phyloP scores from a whole-genome alignment of 768 basidiomycete genomes.

The Tephrocybe rancida region DNA sequence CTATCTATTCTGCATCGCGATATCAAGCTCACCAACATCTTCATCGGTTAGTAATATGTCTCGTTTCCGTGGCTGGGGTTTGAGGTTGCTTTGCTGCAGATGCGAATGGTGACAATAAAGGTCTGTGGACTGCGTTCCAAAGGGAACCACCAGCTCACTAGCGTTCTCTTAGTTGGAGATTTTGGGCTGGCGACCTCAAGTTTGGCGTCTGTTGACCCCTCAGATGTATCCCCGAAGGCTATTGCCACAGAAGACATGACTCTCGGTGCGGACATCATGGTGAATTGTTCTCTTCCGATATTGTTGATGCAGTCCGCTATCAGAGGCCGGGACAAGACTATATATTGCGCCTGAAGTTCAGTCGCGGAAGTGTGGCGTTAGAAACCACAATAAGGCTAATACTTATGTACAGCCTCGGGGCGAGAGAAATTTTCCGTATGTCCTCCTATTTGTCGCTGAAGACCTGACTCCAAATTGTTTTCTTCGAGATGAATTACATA shows the following conservation, averaged over 20 bases:
- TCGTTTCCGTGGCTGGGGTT: background rate
- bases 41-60: slow-evolving; percentile 79
- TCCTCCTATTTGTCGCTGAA: background rate
- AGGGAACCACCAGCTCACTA: background rate
- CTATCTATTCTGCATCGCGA: slow-evolving; percentile 88
- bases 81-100: slow-evolving; percentile 41
- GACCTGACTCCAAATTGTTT: slow-evolving; percentile 67
- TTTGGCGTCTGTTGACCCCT: slow-evolving; percentile 76
- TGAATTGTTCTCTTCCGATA: background rate
- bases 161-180: slow-evolving; percentile 74
- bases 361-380: slow-evolving; percentile 59
- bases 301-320: background rate
- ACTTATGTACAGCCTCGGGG: slow-evolving; percentile 93
- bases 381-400: slow-evolving; percentile 89
- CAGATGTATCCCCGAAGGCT: slow-evolving; percentile 55
- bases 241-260: slow-evolving; percentile 70
- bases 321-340: slow-evolving; percentile 87
- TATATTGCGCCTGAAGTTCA: slow-evolving; percentile 95
- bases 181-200: slow-evolving; percentile 90
- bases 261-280: slow-evolving; percentile 50
- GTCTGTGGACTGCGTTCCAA: slow-evolving; percentile 28
- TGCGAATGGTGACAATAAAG: slow-evolving; percentile 83
- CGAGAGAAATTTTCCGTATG: slow-evolving; percentile 23
- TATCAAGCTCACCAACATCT: slow-evolving; percentile 92
- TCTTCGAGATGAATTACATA: slow-evolving; percentile 94